Percentiles rank a stretch among this genome's conserved stretches.
Conservation (phyloP, 164 flowering plant genomes). For the Platanus orientalis region DNA sequence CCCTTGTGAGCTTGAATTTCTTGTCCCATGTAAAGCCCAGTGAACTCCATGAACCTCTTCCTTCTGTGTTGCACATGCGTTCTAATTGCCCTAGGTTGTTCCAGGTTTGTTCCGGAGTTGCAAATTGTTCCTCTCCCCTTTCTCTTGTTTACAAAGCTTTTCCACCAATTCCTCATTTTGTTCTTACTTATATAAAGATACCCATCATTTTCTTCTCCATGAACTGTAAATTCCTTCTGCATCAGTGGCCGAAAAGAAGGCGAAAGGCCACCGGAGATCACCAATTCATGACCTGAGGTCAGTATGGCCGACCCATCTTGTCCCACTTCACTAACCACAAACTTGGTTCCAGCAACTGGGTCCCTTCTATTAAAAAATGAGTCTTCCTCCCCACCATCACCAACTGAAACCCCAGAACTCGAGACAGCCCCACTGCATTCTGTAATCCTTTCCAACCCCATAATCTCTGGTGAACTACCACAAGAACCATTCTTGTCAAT, state of each 20-base stretch:
- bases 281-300: conserved; percentile 2
- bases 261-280: not conserved
- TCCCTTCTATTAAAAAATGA: conserved; percentile 26
- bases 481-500: not conserved
- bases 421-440: conserved; percentile 41
- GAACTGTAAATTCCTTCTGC: conserved; percentile 10
- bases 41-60: conserved; percentile 56
- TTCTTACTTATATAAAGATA: conserved; percentile 13
- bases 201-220: conserved; percentile 5
- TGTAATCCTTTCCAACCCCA: conserved; percentile 32
- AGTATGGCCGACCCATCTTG: conserved; percentile 8
- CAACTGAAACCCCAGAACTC: conserved; percentile 19
- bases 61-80: conserved; percentile 36
- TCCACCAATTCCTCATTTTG: conserved; percentile 50
- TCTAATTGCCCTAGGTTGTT: conserved; percentile 14
- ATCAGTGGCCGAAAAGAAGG: conserved; percentile 3
- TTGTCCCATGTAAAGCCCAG: conserved; percentile 52
- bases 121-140: conserved; percentile 7
- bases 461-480: conserved; percentile 2
- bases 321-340: conserved; percentile 23
- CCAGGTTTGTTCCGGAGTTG: conserved; percentile 11
- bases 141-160: conserved; percentile 22
- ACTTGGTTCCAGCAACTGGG: conserved; percentile 21
- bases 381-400: conserved; percentile 12
- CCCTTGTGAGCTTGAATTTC: conserved; percentile 79